These are phyloP conservation scores for Micractinium conductrix DNA, from an alignment of 139 green algal species.

Conservation along the genomic window DNA sequence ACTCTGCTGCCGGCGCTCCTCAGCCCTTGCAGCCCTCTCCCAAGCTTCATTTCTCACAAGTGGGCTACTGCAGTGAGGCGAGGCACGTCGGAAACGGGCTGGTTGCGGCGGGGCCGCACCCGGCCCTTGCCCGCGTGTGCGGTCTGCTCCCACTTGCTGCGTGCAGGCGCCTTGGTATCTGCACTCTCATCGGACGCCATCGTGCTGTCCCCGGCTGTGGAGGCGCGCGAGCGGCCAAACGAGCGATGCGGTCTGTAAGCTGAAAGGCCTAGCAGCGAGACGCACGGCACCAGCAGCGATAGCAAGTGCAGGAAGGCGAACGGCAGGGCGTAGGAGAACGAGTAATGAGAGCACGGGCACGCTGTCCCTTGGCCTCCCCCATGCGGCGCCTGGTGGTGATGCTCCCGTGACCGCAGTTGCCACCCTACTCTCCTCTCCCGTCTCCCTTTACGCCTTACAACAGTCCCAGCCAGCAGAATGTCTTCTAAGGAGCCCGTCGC, in stretches of 20 bases:
- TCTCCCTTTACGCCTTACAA: too few species aligned
- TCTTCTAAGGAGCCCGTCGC: not conserved
- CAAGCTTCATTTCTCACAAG: not conserved
- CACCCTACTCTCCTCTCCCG: too few species aligned
- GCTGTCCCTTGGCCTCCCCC: not conserved
- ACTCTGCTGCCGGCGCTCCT: not conserved
- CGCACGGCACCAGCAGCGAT: not conserved
- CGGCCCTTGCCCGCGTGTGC: conserved; percentile 36
- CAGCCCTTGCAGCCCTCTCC: not conserved
- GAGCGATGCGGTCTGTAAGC: not conserved
- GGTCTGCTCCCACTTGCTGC: not conserved
- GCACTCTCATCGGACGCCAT: not conserved
- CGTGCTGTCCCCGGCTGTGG: not conserved
- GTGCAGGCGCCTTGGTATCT: not conserved
- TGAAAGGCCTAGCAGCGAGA: too few species aligned
- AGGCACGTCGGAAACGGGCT: not conserved
- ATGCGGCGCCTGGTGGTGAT: too few species aligned
- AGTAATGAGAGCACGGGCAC: too few species aligned
- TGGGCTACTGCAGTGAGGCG: conserved; percentile 25
- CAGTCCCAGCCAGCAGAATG: not conserved
- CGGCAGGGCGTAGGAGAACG: not conserved
- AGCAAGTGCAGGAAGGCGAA: not conserved
- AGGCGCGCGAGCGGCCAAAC: not conserved
- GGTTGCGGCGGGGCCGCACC: conserved; percentile 17
- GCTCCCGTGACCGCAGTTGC: too few species aligned